Evolutionary conservation across 1,284 basidiomycete species (phyloP), one percentile per base, ranked within the genome.

Genomic region (Thecaphora thlaspeos): DNA sequence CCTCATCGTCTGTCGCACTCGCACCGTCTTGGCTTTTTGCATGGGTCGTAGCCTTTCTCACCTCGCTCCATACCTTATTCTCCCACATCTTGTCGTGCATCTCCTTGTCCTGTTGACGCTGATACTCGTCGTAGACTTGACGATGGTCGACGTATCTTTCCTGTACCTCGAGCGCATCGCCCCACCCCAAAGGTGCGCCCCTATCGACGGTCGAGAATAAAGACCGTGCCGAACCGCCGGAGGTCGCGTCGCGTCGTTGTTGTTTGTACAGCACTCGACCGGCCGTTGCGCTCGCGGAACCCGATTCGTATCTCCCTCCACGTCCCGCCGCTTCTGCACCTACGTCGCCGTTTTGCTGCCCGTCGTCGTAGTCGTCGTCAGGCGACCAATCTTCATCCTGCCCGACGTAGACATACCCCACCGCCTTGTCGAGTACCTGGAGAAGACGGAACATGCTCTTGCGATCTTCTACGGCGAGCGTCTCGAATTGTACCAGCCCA

Each of bases 401-500:
- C 12, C 51, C 43, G 22, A 65, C 59, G 43, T 66, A 74, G 51
- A 72, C 62, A 51, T 75, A 77, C 14, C 75, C 75, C 11, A 69
- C 66, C 3, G 75, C 75, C 46, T 73, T 73, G 55, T 77, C 75
- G 14, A 75, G 51, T 9, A 73, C 54, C 23, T 62, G 62, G 15
- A 75, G 42, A 11, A 77, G 56, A 11, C 72, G 66, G 28, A 71
- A 62, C 75, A 77, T 77, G 18, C 65, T 70, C 8, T 57, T 61
- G 40, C 68, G 59, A 48, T 77, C 75, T 42, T 76, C 75, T 8
- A 76, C 72, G 1, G 92, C 93, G 0, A 99, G 83, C 0, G 95
- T 98, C 80, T 98, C 94, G 71, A 99, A 98, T 0, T 89, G 88
- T 23, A 98, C 92, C 12, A 97, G 83, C n/a, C 87, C 84, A 77